A percentile compares a stretch with the other conserved stretches of the same genome.
Evolutionary conservation across 2,329 filamentous ascomycete genomes (phyloP).

Genomic region (Apiospora hydei): DNA sequence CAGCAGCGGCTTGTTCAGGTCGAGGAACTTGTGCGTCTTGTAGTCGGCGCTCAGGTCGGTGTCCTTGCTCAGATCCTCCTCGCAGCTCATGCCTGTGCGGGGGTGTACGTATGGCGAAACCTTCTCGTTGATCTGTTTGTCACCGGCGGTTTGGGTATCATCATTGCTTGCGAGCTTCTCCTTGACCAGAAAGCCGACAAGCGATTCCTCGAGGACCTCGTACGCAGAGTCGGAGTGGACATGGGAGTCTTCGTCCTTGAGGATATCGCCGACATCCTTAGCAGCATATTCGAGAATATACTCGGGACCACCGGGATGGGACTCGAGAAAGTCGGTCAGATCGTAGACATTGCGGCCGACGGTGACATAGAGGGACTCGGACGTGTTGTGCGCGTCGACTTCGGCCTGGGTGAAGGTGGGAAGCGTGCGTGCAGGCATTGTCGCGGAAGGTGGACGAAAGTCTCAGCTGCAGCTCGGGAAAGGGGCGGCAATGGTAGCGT

Average conservation of each 20-base stretch:
- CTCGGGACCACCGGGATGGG: slow-evolving; percentile 90
- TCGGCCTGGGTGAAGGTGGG: slow-evolving; percentile 84
- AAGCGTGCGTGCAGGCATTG: slow-evolving; percentile 82
- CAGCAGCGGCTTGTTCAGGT: slow-evolving; percentile 84
- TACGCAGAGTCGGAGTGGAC: slow-evolving; percentile 92
- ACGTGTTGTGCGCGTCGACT: slow-evolving; percentile 80
- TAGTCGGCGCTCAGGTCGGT: slow-evolving; percentile 81
- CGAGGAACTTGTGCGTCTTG: slow-evolving; percentile 91
- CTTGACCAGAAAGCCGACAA: slow-evolving; percentile 80
- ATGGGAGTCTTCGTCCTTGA: slow-evolving; percentile 85
- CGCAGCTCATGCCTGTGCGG: slow-evolving; percentile 87
- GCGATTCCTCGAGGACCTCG: slow-evolving; percentile 87
- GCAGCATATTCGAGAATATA: slow-evolving; percentile 90
- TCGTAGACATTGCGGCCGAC: slow-evolving; percentile 92
- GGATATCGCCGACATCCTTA: slow-evolving; percentile 82
- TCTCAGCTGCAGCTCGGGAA: not conserved
- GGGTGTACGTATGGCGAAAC: slow-evolving; percentile 53
- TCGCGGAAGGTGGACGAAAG: slow-evolving; percentile 32
- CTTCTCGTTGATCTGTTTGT: slow-evolving; percentile 45
- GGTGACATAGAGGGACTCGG: slow-evolving; percentile 90
- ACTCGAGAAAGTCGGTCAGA: slow-evolving; percentile 87
- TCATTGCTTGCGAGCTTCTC: slow-evolving; percentile 56
- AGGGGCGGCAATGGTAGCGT: not conserved
- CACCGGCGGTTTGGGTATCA: slow-evolving; percentile 40
- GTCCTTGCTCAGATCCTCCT: slow-evolving; percentile 84